Evolutionary conservation across 1,284 basidiomycete species (phyloP), one percentile per base, ranked within the genome.

Genomic region (Boletus subluridellus): DNA sequence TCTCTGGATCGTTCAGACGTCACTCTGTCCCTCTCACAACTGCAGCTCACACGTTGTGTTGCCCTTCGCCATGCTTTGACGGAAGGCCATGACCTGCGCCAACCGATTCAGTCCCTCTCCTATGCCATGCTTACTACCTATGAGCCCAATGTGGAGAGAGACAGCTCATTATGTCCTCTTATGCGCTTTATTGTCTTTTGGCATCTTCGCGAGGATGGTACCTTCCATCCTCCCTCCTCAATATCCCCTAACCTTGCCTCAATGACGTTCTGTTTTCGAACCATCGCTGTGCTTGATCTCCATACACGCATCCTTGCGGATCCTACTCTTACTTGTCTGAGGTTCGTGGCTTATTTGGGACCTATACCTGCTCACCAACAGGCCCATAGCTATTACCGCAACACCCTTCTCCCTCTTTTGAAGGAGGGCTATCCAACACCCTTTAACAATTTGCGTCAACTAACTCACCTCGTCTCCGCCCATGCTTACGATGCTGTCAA

Each of bases 141-240:
- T 35, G 34, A 35, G 34, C 34, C 34, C 34, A 12, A 35, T 11
- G 34, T 35, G 34, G 34, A 37, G 35, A 32, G 44, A 2, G 39
- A 59, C 30, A 44, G 4, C 11, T 32, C 47, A 1, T 28, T 60
- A 0, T 60, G 58, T 4, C 24, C 58, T 28, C 34, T 60, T 1
- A 54, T 3, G 8, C 24, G 10, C 0, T 60, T 52, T 10, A 45
- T 60, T 14, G 21, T 26, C 5, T 54, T 60, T 28, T 60, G 45
- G 39, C 58, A 60, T 14, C 45, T 60, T 21, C 9, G n/a, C 0
- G 24, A 52, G 4, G 57, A 60, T 6, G 57, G 57, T 2, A 60
- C 58, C 1, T 60, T 60, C 2, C 39, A 39, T 1, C 17, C 57
- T 0, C 58, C 57, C 0, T 32, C n/a, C 0, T 52, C 49, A 0